Evolutionary conservation across 352 stramenopile species (phyloP).

Genomic region (Plasmopara muralis): DNA sequence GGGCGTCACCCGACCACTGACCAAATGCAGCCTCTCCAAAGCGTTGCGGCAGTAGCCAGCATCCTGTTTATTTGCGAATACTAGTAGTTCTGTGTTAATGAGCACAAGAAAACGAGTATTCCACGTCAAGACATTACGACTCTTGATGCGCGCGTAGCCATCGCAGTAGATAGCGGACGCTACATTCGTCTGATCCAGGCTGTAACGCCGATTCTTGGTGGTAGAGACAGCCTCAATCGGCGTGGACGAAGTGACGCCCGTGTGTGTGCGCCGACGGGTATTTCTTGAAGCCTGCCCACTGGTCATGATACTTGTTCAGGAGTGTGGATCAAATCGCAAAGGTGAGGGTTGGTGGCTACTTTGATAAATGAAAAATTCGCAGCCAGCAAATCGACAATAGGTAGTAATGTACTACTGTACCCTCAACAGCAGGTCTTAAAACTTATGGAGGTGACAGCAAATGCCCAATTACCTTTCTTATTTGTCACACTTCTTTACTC

Average conservation of each 20-base stretch:
- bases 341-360: neutral
- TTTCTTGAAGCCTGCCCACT: constrained; percentile 2
- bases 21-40: constrained; percentile 33
- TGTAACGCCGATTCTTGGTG: constrained; percentile 21
- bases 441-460: too few relatives aligned
- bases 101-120: constrained; percentile 60
- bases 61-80: constrained; percentile 54
- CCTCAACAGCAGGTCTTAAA: too few relatives aligned
- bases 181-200: constrained; percentile 18
- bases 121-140: constrained; percentile 47
- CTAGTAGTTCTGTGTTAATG: constrained; percentile 31
- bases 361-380: neutral
- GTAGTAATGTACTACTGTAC: too few relatives aligned
- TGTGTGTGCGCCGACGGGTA: constrained; percentile 10
- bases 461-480: too few relatives aligned
- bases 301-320: constrained; percentile 5
- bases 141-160: constrained; percentile 59
- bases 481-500: too few relatives aligned
- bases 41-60: constrained; percentile 31
- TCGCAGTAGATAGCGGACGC: constrained; percentile 32
- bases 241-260: constrained; percentile 1
- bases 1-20: constrained; percentile 33
- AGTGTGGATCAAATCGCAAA: neutral
- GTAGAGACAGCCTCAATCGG: neutral
- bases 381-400: too few relatives aligned